Base-by-base conservation (phyloP, 495 filamentous ascomycete species). In the Lasiosphaeria ovina region DNA sequence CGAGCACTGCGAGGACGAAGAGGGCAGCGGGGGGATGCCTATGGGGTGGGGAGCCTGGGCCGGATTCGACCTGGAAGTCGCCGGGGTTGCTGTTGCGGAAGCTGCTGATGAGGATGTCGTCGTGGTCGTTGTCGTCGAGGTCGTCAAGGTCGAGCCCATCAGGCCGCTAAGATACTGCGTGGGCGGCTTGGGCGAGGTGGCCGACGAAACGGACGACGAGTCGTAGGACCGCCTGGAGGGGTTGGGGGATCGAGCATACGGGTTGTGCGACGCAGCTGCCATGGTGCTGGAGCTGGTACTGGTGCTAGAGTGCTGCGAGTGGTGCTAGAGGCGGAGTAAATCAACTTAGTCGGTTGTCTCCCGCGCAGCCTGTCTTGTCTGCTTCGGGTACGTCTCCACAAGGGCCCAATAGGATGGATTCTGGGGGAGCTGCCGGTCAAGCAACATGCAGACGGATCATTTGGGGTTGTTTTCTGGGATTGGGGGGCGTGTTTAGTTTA, bases 131-230 rank as follows among this genome's bases (percentile, higher is more conserved):
- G 24, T 24, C 24, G 24, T 24, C 24, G 24, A 24, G 24, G 24
- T 24, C 24, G 24, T 24, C 24, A 2, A 24, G 24, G 24, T 24
- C 12, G 72, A 66, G 54, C 69, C 73, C 76, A 83, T 78, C 54
- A 79, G 69, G 56, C 77, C 79, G 60, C 74, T 70, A 45, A 77
- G 65, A 62, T 81, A 79, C 57, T 73, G 74, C 48, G 75, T 69
- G 31, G 71, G 69, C 51, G 77, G 72, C 55, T 74, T 74, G 49
- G 83, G 79, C 17, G 83, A 85, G 40, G 81, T 78, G 55, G 81
- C 76, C 54, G 83, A 82, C 51, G 82, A 79, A 61, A 80, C 80
- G 44, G 81, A 78, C 35, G 81, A 80, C 57, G 81, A 81, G 65
- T 81, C 79, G 75, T 82, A 83, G 45, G 81, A 81, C 62, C 77